These are phyloP conservation scores for Fusarium mundagurra DNA, from an alignment of 2,329 filamentous ascomycete species.

Conservation along the genomic window DNA sequence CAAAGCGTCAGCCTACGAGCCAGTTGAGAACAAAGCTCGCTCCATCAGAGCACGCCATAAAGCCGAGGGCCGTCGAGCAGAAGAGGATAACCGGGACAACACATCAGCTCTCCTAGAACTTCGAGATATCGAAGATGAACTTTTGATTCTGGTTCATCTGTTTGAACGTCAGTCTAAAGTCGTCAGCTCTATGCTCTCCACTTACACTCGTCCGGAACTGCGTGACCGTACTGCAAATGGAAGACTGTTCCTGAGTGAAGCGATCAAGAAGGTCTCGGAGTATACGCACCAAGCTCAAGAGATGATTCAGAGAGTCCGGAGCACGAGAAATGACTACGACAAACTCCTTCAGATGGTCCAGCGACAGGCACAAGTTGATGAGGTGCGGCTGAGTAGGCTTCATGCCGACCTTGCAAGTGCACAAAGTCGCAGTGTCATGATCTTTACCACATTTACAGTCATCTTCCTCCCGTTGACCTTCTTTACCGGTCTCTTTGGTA, in stretches of 20 bases:
- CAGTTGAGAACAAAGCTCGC: conserved; percentile 53
- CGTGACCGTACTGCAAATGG: conserved; percentile 56
- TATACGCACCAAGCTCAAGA: conserved; percentile 64
- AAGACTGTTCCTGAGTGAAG: conserved; percentile 61
- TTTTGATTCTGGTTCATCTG: conserved; percentile 64
- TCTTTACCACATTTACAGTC: conserved; percentile 71
- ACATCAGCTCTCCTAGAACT: conserved; percentile 71
- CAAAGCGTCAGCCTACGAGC: conserved; percentile 52
- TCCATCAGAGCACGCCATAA: conserved; percentile 53
- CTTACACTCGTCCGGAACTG: conserved; percentile 55
- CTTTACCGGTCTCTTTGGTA: conserved; percentile 72
- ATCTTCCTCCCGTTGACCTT: conserved; percentile 72
- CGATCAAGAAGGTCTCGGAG: conserved; percentile 62
- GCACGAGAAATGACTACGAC: conserved; percentile 70
- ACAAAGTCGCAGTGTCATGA: conserved; percentile 71
- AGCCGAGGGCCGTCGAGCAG: conserved; percentile 56
- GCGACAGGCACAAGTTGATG: conserved; percentile 72
- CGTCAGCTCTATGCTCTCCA: conserved; percentile 58
- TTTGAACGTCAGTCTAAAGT: conserved; percentile 66
- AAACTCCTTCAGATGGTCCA: conserved; percentile 74
- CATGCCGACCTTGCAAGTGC: conserved; percentile 71
- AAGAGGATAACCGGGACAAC: conserved; percentile 69
- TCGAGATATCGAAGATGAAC: conserved; percentile 71
- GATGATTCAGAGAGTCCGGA: conserved; percentile 67
- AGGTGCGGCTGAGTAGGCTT: conserved; percentile 69